Percentiles rank a stretch among this genome's conserved stretches.
Evolutionary conservation across 1,284 basidiomycete genomes (phyloP).

Genomic region (Apiotrichum sp.): DNA sequence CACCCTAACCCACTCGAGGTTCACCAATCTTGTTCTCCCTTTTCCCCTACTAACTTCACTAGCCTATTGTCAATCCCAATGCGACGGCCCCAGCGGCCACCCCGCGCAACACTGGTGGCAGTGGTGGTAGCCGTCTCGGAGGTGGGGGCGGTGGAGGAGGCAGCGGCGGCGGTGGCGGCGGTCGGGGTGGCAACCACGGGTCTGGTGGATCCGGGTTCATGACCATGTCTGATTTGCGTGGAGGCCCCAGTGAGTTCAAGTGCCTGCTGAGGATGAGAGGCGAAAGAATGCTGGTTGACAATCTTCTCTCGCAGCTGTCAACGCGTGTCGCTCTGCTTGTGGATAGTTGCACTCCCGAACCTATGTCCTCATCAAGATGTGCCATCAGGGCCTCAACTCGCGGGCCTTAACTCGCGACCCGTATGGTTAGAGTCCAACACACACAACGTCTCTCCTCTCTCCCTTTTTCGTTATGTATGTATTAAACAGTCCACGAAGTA

Average conservation of each 20-base stretch:
- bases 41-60: too few species aligned
- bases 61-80: too few species aligned
- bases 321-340: slow-evolving; percentile 34
- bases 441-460: too few species aligned
- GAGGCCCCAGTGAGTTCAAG: slow-evolving; percentile 30
- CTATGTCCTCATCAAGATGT: too few species aligned
- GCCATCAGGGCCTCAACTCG: too few species aligned
- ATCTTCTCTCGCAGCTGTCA: slow-evolving; percentile 24
- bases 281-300: background rate
- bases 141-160: slow-evolving; percentile 11
- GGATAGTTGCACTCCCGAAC: slow-evolving; percentile 17
- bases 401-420: too few species aligned
- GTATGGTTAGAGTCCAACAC: too few species aligned
- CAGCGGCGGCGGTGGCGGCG: slow-evolving; percentile 15
- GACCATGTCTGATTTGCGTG: slow-evolving; percentile 33
- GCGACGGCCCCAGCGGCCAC: background rate
- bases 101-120: background rate
- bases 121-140: background rate
- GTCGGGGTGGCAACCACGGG: slow-evolving; percentile 17
- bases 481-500: too few species aligned
- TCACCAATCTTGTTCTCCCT: too few species aligned
- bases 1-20: too few species aligned
- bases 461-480: too few species aligned
- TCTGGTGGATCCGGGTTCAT: slow-evolving; percentile 34
- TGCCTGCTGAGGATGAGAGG: background rate